These are phyloP conservation scores for Limonomyces culmigenus DNA, from an alignment of 1,284 basidiomycete species.

Conservation along the genomic window DNA sequence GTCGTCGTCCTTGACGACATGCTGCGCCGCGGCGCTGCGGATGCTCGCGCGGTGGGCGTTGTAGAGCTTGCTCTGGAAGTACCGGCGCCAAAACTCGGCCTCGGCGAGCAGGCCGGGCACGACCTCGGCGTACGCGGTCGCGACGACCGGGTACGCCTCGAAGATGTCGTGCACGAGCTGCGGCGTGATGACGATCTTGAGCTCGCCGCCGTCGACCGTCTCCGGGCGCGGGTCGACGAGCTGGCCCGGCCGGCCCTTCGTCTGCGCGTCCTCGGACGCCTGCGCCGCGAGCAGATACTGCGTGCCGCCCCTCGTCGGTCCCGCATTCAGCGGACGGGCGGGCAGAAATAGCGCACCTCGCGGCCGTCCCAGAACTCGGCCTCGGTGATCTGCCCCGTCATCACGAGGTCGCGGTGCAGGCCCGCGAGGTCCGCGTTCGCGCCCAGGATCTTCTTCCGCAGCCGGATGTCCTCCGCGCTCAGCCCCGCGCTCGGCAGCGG, in stretches of 20 bases:
- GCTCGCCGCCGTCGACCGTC: conserved; percentile 60
- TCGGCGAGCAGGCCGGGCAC: conserved; percentile 59
- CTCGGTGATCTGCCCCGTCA: conserved; percentile 73
- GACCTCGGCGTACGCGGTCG: conserved; percentile 83
- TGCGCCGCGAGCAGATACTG: conserved; percentile 59
- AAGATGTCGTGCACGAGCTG: conserved; percentile 93
- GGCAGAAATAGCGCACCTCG: conserved; percentile 37
- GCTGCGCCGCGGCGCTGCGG: conserved; percentile 68
- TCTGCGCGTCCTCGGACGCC: conserved; percentile 56
- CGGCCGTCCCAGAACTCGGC: conserved; percentile 92
- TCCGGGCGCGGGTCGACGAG: conserved; percentile 84
- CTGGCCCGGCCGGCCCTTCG: conserved; percentile 69
- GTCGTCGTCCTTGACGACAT: conserved; percentile 78
- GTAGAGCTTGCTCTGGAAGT: conserved; percentile 91
- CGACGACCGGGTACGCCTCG: conserved; percentile 92
- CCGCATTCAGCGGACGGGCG: conserved; percentile 5
- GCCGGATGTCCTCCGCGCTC: conserved; percentile 33
- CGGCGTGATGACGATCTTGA: conserved; percentile 84
- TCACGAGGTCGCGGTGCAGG: conserved; percentile 76
- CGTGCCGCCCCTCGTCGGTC: conserved; percentile 1
- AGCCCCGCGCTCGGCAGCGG: neutral
- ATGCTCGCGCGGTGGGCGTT: conserved; percentile 89
- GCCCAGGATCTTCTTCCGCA: conserved; percentile 68
- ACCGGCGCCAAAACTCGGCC: conserved; percentile 90
- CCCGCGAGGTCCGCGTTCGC: conserved; percentile 59